These are phyloP conservation scores for Colletotrichum noveboracense DNA, from an alignment of 2,329 filamentous ascomycete genomes.

Conservation along the genomic window DNA sequence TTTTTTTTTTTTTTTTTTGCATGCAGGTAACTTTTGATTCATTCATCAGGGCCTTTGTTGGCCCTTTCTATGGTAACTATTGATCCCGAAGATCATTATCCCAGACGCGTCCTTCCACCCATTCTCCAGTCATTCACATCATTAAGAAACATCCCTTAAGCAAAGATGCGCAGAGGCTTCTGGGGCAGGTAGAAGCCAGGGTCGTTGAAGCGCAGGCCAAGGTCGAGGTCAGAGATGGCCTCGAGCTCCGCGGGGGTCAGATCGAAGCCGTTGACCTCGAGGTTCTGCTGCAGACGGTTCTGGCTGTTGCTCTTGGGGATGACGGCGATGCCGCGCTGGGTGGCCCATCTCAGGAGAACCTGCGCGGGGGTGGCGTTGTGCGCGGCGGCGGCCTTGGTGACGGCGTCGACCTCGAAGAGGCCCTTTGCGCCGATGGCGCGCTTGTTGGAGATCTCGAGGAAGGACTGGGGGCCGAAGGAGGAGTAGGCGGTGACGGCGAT, in stretches of 20 bases:
- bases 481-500: slow-evolving; percentile 70
- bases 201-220: slow-evolving; percentile 65
- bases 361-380: slow-evolving; percentile 66
- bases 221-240: slow-evolving; percentile 59
- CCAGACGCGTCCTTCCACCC: not conserved
- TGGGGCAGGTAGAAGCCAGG: slow-evolving; percentile 44
- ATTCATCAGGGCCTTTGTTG: not conserved
- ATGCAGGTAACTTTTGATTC: not conserved
- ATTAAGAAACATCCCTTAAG: slow-evolving; percentile 32
- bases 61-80: not conserved
- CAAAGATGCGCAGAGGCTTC: slow-evolving; percentile 59
- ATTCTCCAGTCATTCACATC: not conserved
- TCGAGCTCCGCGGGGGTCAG: slow-evolving; percentile 59
- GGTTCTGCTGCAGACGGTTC: slow-evolving; percentile 55
- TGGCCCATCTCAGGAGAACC: slow-evolving; percentile 71
- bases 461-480: slow-evolving; percentile 64
- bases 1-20: not conserved
- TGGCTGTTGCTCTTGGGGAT: slow-evolving; percentile 68
- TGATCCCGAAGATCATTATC: not conserved
- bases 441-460: slow-evolving; percentile 35
- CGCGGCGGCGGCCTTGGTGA: slow-evolving; percentile 59
- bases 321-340: slow-evolving; percentile 66
- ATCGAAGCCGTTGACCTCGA: slow-evolving; percentile 62
- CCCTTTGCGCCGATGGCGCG: slow-evolving; percentile 28
- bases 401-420: slow-evolving; percentile 36